Base-by-base conservation (phyloP, 208 protist genomes). In the Angomonas desouzai region DNA sequence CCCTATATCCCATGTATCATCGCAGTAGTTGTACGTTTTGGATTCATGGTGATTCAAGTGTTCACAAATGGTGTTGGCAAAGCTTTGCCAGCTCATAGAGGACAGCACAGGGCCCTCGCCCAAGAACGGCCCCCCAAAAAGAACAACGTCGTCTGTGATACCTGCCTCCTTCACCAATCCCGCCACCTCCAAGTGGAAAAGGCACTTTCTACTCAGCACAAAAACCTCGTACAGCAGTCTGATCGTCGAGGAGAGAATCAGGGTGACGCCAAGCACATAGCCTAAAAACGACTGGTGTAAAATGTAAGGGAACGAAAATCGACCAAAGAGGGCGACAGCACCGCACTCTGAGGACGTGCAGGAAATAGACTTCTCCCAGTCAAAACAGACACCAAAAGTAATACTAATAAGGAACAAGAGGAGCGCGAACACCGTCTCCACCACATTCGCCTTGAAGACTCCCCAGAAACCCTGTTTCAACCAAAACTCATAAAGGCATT, bases 381-480 rank as follows among this genome's bases (percentile, higher is more conserved):
- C 64, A 59, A 91, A 86, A 10, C 75, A 63, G 55, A 81, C 72
- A 7, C 79, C 84, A 62, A 94, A 78, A 28, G 87, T 65, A 27
- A 88, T 43, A 2, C 74, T 68, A 1, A 79, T 56, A 33, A 73
- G 23, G 38, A 88, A 79, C 4, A 94, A 55, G 49, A 79, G 68
- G 7, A 82, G 27, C 22, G 76, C 77, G 70, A 91, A 91, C 29
- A 89, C 70, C 55, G 89, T 81, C 57, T 91, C 80, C 1, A 91
- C 82, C 0, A 77, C 74, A 23, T 80, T 77, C 3, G 79, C 70
- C 25, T 73, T 55, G 22, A 77, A 74, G 3, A 69, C 78, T 7
- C 77, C 76, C 83, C 84, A 91, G 33, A 78, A 83, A 13, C 87
- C 87, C 48, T 87, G 89, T 66, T 82, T 68, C 43, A 82, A 80